Evolutionary conservation across 1,139 yeast species (phyloP), one percentile per base, ranked within the genome.

Genomic region (Candida glucosophila): DNA sequence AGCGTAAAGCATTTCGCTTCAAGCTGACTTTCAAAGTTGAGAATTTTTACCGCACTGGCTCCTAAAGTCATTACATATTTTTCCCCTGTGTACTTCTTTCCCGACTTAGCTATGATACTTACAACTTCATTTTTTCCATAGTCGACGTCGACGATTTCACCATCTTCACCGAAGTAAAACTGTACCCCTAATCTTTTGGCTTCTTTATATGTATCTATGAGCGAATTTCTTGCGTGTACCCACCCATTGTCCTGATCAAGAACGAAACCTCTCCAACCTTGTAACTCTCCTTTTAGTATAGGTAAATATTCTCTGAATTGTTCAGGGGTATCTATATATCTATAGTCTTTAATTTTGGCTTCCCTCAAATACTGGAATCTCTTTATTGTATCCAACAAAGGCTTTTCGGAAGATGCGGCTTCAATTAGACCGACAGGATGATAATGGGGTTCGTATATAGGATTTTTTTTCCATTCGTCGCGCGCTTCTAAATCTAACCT

Each of bases 1-100:
- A 63, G 49, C n/a, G 64, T 57, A 37, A 59, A 47, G 5, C 67
- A 59, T 19, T 55, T 43, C 4, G 65, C 55, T 7, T 50, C 38
- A 6, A 55, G 28, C 27, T 58, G 64, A 7, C 41, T 40, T 14
- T 47, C 29, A 25, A 58, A 52, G 22, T 62, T 55, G 14, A 59
- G 29, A 7, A 59, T 23, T 14, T 37, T 38, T n/a, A 52, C 45
- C 1, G 63, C 49, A 20, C 49, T 44, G 2, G 68, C 65, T 17
- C 68, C 68, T 17, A 58, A 42, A 9, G 57, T 39, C 5, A 62
- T 32, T 13, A 62, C 40, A 9, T 50, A 47, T 19, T 44, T 45
- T 17, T 49, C 50, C 3, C 59, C 58, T 7, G 21, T 19, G 7
- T 10, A 7, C 12, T 19, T 19, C 7, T 8, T 7, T 19, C 21